A percentile compares a stretch with the other conserved stretches of the same genome.
Conservation (phyloP, 306 rosid genomes). For the Pyrus pyrifolia region DNA sequence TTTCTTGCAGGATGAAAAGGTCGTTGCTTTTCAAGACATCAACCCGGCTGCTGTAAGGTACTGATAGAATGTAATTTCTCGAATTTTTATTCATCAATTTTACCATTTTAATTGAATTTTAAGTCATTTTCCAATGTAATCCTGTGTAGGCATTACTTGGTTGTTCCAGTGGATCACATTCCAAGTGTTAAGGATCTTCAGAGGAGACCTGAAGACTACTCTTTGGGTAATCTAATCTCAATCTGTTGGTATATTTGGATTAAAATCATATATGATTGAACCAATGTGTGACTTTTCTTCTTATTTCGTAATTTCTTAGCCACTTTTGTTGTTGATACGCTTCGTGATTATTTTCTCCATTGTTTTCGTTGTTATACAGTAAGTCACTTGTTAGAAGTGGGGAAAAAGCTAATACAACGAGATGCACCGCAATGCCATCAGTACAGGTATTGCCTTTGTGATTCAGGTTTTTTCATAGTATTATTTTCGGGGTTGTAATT, state of each 20-base stretch:
- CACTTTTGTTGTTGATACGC: background rate
- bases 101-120: background rate
- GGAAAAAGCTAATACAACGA: slow-evolving; percentile 43
- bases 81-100: background rate
- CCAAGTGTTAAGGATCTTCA: slow-evolving; percentile 55
- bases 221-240: slow-evolving; percentile 44
- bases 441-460: slow-evolving; percentile 39
- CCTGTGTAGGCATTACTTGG: slow-evolving; percentile 66
- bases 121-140: background rate
- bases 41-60: slow-evolving; percentile 61
- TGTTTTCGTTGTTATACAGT: slow-evolving; percentile 30
- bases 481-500: background rate
- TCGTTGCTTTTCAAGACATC: slow-evolving; percentile 57
- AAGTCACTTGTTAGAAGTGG: slow-evolving; percentile 68
- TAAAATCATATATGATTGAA: background rate
- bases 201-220: slow-evolving; percentile 43
- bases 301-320: background rate
- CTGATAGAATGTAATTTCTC: background rate
- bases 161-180: slow-evolving; percentile 60
- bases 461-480: background rate
- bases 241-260: background rate
- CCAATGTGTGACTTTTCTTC: background rate
- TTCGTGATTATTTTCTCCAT: background rate
- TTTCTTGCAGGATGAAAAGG: slow-evolving; percentile 47
- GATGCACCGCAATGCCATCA: slow-evolving; percentile 58